A percentile compares a stretch with the other conserved stretches of the same genome.
Conservation (phyloP, 2,329 filamentous ascomycete species). For the Cryoendolithus antarcticus region DNA sequence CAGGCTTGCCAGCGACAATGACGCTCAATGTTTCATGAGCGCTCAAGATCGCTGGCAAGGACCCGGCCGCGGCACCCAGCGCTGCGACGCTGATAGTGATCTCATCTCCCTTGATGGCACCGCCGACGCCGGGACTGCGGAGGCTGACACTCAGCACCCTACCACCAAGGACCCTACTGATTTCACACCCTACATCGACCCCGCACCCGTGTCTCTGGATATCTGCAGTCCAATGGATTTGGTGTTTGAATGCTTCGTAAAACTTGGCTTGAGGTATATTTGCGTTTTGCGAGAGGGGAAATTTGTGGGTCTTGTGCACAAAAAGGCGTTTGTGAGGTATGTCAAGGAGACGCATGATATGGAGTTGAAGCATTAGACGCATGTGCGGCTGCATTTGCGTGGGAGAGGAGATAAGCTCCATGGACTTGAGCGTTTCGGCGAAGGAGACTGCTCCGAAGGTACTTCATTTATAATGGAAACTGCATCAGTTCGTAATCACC, state of each 20-base stretch:
- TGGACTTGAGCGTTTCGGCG: no score
- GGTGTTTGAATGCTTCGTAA: slow-evolving; percentile 93
- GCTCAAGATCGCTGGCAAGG: slow-evolving; percentile 33
- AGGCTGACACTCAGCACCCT: slow-evolving; percentile 9
- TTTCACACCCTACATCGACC: slow-evolving; percentile 85
- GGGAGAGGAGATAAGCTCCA: no score
- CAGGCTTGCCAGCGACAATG: slow-evolving; percentile 59
- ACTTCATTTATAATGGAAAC: no score
- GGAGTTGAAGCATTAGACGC: slow-evolving; percentile 5
- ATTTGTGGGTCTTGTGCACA: slow-evolving; percentile 85
- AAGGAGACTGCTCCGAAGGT: no score
- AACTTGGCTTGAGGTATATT: slow-evolving; percentile 82
- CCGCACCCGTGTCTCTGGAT: slow-evolving; percentile 76
- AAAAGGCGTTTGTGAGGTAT: slow-evolving; percentile 93
- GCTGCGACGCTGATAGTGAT: slow-evolving; percentile 3
- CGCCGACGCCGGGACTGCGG: no score
- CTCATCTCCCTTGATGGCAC: background rate
- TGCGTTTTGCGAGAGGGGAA: slow-evolving; percentile 76
- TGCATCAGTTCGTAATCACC: no score
- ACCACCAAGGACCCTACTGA: slow-evolving; percentile 53
- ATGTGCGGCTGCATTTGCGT: no score
- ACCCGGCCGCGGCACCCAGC: slow-evolving; percentile 4
- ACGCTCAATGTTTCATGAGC: slow-evolving; percentile 71
- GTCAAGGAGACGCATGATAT: slow-evolving; percentile 66
- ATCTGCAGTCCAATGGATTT: slow-evolving; percentile 84